These are phyloP conservation scores for Tillandsia leiboldiana DNA, from an alignment of 176 grass and related monocot genomes.

Conservation along the genomic window DNA sequence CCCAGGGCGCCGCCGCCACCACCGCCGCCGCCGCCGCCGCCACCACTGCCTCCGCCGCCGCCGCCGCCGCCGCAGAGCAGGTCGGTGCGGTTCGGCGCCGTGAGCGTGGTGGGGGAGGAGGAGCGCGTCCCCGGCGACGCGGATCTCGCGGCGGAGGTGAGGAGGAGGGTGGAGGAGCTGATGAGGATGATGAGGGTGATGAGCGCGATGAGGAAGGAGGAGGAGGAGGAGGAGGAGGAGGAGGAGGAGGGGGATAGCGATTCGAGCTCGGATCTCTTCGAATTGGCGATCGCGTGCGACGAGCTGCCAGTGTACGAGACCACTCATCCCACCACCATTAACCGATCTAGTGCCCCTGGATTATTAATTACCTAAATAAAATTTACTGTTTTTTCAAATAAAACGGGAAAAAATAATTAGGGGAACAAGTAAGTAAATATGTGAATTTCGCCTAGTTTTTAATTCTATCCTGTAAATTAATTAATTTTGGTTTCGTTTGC, in stretches of 20 bases:
- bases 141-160: not conserved
- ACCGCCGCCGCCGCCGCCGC: not conserved
- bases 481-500: no score
- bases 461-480: no score
- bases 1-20: not conserved
- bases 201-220: not conserved
- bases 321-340: not conserved
- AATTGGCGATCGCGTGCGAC: not conserved
- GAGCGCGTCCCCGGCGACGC: not conserved
- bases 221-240: not conserved
- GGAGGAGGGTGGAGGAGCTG: not conserved
- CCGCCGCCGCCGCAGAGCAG: not conserved
- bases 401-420: no score
- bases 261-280: constrained; percentile 3
- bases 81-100: not conserved
- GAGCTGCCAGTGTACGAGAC: constrained; percentile 1
- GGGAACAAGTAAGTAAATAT: no score
- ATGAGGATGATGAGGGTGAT: not conserved
- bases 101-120: not conserved
- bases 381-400: no score
- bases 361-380: not conserved
- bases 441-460: no score
- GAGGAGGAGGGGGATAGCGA: not conserved
- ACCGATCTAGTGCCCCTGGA: not conserved
- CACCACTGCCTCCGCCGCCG: not conserved